Percentiles rank a stretch among this genome's conserved stretches.
Conservation (phyloP, 2,329 filamentous ascomycete genomes). For the Aureobasidium sp. region DNA sequence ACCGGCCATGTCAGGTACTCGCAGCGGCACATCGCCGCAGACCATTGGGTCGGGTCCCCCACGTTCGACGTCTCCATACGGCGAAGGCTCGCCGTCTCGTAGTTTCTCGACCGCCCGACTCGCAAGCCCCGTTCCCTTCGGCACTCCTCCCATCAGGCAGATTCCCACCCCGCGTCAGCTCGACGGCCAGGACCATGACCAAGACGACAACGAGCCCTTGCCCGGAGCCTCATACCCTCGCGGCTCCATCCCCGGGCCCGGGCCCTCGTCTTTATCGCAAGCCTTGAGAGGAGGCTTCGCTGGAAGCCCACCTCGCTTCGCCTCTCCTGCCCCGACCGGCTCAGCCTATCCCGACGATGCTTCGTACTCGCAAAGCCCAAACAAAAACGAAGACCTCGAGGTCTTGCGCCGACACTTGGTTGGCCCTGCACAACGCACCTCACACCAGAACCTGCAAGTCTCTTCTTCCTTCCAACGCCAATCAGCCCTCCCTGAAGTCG, state of each 20-base stretch:
- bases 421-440: slow-evolving; percentile 48
- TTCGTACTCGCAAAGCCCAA: slow-evolving; percentile 48
- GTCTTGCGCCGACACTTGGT: slow-evolving; percentile 87
- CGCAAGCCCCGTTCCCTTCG: slow-evolving; percentile 47
- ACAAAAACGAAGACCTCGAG: slow-evolving; percentile 78
- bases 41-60: slow-evolving; percentile 5
- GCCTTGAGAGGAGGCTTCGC: slow-evolving; percentile 73
- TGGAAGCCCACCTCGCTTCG: slow-evolving; percentile 62
- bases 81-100: slow-evolving; percentile 15
- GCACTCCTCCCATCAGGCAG: slow-evolving; percentile 44
- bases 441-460: slow-evolving; percentile 26
- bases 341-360: slow-evolving; percentile 39
- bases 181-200: slow-evolving; percentile 26
- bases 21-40: slow-evolving; percentile 6
- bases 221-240: slow-evolving; percentile 43
- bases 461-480: slow-evolving; percentile 23
- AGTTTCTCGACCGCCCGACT: slow-evolving; percentile 44
- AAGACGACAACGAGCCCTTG: slow-evolving; percentile 51
- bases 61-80: slow-evolving; percentile 9
- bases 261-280: slow-evolving; percentile 79
- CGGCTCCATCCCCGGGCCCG: slow-evolving; percentile 63
- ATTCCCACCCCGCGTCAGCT: slow-evolving; percentile 45
- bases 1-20: neutral
- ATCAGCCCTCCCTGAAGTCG: slow-evolving; percentile 22
- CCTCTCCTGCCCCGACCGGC: slow-evolving; percentile 47